Base-by-base conservation (phyloP, 2,329 filamentous ascomycete genomes). In the Plectosphaerella plurivora region DNA sequence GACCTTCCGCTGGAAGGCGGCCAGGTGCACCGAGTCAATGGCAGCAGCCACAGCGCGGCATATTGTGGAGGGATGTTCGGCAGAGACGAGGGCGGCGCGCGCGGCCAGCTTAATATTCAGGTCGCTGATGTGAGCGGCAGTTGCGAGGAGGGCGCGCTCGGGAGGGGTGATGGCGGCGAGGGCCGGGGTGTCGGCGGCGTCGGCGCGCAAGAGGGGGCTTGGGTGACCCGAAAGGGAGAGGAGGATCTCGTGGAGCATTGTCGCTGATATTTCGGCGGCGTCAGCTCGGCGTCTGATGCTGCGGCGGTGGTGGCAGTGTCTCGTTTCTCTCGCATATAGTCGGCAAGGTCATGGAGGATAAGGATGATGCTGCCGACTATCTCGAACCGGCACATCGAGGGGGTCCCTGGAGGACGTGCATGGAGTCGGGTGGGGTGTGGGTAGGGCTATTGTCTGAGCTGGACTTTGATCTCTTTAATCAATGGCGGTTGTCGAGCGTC, bases 211-310 rank as follows among this genome's bases (percentile, higher is more conserved):
- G 66, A 97, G 83, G 60, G 91, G 88, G 59, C 93, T 97, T 58
- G 89, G 88, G 73, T 97, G 90, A 60, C 94, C 93, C 63, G 92
- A 95, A 71, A 97, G 86, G 69, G 92, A 93, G 71, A 99, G 87
- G 71, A 97, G 85, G 75, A 99, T 91, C 79, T 99, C 94, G 82
- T 97, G 94, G 70, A 99, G 89, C 94, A 99, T 99, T 60, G 60
- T 33, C 61, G 60, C 51, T 47, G 57, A 37, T 45, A 53, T 42
- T 46, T 25, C 44, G 24, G 18, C 6, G 16, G 37, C 42, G 12
- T 20, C 25, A 28, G 28, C 28, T 33, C 28, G 28, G 28, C 56
- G 52, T 47, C 48, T 51, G 42, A 35, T 49, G 55, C 11, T 51
- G 20, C 28, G 44, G 53, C 15, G 49, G 50, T 46, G 45, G 54